These are phyloP conservation scores for Boletellus dicymbophilus DNA, from an alignment of 1,284 basidiomycete genomes.

Conservation along the genomic window DNA sequence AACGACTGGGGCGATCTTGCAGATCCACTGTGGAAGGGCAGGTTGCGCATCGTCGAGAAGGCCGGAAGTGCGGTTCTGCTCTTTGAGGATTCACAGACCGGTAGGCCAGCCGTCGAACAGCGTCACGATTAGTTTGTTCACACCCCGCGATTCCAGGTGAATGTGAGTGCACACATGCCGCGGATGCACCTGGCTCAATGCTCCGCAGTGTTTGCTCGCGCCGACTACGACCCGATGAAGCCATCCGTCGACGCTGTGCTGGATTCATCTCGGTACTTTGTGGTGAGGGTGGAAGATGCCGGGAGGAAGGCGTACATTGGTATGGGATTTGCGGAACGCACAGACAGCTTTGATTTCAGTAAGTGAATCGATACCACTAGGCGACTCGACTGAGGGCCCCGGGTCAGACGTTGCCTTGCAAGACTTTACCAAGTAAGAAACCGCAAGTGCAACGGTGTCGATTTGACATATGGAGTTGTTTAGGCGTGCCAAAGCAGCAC, in stretches of 20 bases:
- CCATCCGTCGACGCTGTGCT: slow-evolving; percentile 93
- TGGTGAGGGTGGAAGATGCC: slow-evolving; percentile 86
- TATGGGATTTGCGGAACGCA: slow-evolving; percentile 90
- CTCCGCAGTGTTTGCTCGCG: slow-evolving; percentile 81
- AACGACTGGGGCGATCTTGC: slow-evolving; percentile 86
- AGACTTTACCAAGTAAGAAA: slow-evolving; percentile 84
- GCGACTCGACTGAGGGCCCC: slow-evolving; percentile 4
- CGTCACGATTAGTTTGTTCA: slow-evolving; percentile 5
- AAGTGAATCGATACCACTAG: slow-evolving; percentile 30
- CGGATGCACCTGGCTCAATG: slow-evolving; percentile 10
- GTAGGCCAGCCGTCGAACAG: slow-evolving; percentile 38
- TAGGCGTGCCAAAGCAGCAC: slow-evolving; percentile 63
- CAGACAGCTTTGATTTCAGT: slow-evolving; percentile 96
- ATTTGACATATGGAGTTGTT: slow-evolving; percentile 1
- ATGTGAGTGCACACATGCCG: slow-evolving; percentile 42
- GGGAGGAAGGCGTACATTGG: slow-evolving; percentile 92
- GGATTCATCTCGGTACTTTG: slow-evolving; percentile 96
- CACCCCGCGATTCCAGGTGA: slow-evolving; percentile 48
- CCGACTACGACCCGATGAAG: slow-evolving; percentile 82
- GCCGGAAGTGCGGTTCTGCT: slow-evolving; percentile 57
- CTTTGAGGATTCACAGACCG: slow-evolving; percentile 78
- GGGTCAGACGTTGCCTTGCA: slow-evolving; percentile 88
- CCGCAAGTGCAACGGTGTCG: neutral
- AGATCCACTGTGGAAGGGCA: slow-evolving; percentile 86
- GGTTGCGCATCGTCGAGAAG: slow-evolving; percentile 83